phyloP scores from a whole-genome alignment of 2,329 filamentous ascomycete species.

The Knufia petricola region DNA sequence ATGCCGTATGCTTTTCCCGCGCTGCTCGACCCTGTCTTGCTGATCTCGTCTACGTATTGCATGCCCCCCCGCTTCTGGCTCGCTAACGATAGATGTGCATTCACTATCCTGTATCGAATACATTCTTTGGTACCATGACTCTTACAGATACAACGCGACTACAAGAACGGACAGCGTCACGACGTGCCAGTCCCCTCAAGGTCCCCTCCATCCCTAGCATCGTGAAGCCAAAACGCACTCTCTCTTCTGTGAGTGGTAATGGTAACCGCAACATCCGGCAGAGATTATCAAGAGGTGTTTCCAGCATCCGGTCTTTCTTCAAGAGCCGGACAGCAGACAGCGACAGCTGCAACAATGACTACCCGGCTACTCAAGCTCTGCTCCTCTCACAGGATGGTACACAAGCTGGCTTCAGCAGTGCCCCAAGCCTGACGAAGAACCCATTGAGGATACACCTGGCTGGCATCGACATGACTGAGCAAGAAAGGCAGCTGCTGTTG shows the following conservation, averaged over 20 bases:
- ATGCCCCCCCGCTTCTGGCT: neutral
- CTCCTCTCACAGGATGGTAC: neutral
- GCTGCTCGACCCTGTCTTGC: neutral
- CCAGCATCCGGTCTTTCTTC: slow-evolving; percentile 8
- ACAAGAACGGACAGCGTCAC: neutral
- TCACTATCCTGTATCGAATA: slow-evolving; percentile 3
- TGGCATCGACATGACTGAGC: neutral
- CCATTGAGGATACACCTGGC: slow-evolving; percentile 2
- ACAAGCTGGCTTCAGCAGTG: slow-evolving; percentile 1
- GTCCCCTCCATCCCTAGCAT: neutral
- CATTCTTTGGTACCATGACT: slow-evolving; percentile 5
- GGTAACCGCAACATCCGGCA: slow-evolving; percentile 2
- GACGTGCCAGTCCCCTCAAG: neutral
- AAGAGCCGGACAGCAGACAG: slow-evolving; percentile 4
- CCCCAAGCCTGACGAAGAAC: neutral
- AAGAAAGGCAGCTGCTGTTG: neutral
- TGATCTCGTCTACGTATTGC: neutral
- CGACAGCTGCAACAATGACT: neutral
- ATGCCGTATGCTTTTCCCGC: neutral
- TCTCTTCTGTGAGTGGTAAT: neutral
- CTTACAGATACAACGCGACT: neutral
- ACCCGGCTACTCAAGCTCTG: neutral
- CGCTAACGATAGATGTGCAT: neutral
- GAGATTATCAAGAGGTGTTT: neutral
- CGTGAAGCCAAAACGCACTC: neutral